Percentiles rank a stretch among this genome's conserved stretches.
Evolutionary conservation across 768 basidiomycete genomes (phyloP).

Genomic region (Naganishia vishniacii): DNA sequence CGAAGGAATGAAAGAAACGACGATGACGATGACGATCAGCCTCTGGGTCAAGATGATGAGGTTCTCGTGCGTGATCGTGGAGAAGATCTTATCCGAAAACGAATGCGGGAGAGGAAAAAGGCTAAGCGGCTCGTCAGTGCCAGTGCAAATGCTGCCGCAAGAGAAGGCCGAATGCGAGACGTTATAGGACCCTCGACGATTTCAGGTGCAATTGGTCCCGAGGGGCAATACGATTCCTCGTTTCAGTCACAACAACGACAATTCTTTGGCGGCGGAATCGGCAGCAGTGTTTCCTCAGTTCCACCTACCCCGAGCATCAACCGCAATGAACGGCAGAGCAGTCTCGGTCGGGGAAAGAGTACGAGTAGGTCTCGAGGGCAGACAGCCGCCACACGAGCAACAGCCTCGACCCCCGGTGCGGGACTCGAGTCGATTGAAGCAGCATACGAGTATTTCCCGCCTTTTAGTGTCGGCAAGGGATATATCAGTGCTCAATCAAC

Average conservation of each 20-base stretch:
- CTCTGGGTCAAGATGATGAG: slow-evolving; percentile 7
- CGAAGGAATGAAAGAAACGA: background rate
- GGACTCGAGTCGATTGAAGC: background rate
- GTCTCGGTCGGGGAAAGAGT: slow-evolving; percentile 1
- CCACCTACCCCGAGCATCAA: slow-evolving; percentile 1
- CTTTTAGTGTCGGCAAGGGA: background rate
- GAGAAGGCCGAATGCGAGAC: slow-evolving; percentile 9
- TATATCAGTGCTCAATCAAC: background rate
- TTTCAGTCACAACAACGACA: background rate
- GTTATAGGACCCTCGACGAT: background rate
- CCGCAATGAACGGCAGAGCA: background rate
- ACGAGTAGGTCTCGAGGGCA: background rate
- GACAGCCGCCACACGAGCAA: background rate
- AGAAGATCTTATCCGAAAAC: slow-evolving; percentile 49
- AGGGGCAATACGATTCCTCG: background rate
- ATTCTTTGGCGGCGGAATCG: background rate
- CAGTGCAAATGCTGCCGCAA: slow-evolving; percentile 21
- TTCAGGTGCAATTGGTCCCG: background rate
- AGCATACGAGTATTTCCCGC: background rate
- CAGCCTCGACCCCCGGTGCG: background rate
- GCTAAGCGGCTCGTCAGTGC: slow-evolving; percentile 36
- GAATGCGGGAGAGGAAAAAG: slow-evolving; percentile 47
- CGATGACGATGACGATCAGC: slow-evolving; percentile 3
- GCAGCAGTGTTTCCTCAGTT: slow-evolving; percentile 1
- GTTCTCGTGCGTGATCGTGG: slow-evolving; percentile 45